phyloP scores from a whole-genome alignment of 805 yeast species.

The Saccharomycopsis fibuligera region DNA sequence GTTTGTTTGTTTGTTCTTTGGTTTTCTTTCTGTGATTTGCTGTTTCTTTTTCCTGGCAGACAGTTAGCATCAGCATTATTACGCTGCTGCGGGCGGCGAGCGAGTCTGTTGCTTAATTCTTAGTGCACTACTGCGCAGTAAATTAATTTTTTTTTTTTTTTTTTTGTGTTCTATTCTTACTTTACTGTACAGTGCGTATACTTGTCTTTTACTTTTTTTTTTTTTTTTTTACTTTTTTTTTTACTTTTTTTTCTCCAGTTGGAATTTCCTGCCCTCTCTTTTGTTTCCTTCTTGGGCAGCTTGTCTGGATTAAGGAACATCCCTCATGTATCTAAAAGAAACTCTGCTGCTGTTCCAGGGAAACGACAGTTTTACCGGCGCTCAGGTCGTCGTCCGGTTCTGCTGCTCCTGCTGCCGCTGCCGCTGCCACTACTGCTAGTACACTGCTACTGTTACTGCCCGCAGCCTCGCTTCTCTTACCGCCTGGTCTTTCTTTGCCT shows the following conservation, averaged over 20 bases:
- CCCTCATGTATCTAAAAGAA: too few relatives aligned
- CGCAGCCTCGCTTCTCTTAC: background rate
- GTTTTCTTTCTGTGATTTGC: background rate
- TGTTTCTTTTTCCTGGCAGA: background rate
- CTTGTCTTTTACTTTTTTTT: background rate
- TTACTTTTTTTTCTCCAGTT: background rate
- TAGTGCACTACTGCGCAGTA: background rate
- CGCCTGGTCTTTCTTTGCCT: background rate
- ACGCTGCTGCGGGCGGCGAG: background rate
- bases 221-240: background rate
- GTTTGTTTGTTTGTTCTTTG: background rate
- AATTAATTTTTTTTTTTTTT: background rate
- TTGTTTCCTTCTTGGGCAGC: background rate
- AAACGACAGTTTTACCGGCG: too few relatives aligned
- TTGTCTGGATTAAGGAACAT: background rate
- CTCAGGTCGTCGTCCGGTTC: background rate
- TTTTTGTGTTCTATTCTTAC: background rate
- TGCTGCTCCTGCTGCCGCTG: background rate
- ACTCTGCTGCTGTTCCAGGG: too few relatives aligned
- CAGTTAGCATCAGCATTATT: background rate
- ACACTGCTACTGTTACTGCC: background rate
- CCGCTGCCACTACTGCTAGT: background rate
- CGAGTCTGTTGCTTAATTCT: background rate
- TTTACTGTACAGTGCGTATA: background rate
- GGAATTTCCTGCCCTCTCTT: background rate